phyloP scores from a whole-genome alignment of 768 basidiomycete genomes.

The Suillus cothurnatus region DNA sequence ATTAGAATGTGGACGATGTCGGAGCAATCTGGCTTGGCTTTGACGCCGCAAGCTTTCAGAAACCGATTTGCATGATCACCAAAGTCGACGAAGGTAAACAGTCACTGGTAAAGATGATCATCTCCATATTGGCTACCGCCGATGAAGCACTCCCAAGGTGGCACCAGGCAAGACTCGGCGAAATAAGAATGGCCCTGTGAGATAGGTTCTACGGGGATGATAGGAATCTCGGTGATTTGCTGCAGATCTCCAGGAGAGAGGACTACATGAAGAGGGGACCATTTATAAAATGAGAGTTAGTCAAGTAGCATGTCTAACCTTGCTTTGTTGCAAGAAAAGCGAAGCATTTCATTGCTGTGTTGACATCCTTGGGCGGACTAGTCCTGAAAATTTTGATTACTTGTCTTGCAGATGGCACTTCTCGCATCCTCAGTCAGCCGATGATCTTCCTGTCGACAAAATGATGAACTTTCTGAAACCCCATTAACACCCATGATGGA shows the following conservation, averaged over 20 bases:
- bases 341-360: conserved; percentile 62
- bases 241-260: conserved; percentile 56
- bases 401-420: conserved; percentile 60
- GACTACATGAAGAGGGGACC: conserved; percentile 37
- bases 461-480: conserved; percentile 65
- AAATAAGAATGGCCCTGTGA: conserved; percentile 10
- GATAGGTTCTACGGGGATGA: conserved; percentile 57
- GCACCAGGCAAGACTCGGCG: conserved; percentile 38
- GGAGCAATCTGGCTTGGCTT: conserved; percentile 76
- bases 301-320: conserved; percentile 35
- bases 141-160: conserved; percentile 68
- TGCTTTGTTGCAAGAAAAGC: conserved; percentile 58
- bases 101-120: conserved; percentile 64
- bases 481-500: conserved; percentile 63
- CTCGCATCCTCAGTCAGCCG: conserved; percentile 61
- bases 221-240: conserved; percentile 51
- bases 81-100: conserved; percentile 87
- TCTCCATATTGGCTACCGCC: conserved; percentile 29
- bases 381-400: conserved; percentile 56
- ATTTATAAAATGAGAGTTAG: conserved; percentile 5
- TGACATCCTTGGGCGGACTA: conserved; percentile 50
- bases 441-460: conserved; percentile 47
- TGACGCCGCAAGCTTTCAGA: conserved; percentile 79
- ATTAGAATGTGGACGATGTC: conserved; percentile 72
- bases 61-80: conserved; percentile 76